Evolutionary conservation across 345 rosid species (phyloP).

Genomic region (Eucalyptus urophylla): DNA sequence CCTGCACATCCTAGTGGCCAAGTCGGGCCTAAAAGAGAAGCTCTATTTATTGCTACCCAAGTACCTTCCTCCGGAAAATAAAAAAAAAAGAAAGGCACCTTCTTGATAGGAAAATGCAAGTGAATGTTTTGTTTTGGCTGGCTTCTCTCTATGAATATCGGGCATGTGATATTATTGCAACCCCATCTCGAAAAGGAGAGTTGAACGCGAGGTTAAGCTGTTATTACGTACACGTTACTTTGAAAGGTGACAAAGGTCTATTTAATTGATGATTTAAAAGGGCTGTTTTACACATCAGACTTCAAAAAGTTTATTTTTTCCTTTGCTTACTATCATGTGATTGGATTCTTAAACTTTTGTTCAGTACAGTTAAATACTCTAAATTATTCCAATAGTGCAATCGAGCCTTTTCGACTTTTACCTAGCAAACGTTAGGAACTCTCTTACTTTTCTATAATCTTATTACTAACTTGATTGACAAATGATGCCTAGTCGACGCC

Average conservation of each 20-base stretch:
- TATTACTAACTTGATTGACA: background rate
- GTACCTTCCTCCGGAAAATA: background rate
- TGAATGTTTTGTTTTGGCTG: background rate
- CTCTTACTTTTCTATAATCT: background rate
- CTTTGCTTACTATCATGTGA: background rate
- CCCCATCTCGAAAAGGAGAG: background rate
- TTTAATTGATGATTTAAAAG: background rate
- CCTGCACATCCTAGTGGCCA: background rate
- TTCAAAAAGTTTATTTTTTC: background rate
- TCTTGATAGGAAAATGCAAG: background rate
- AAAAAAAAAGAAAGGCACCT: background rate
- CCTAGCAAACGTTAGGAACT: background rate
- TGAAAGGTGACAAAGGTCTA: background rate
- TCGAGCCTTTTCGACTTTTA: background rate
- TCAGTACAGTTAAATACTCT: background rate
- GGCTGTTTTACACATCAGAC: background rate
- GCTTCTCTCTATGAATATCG: background rate
- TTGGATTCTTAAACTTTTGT: background rate
- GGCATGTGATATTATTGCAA: background rate
- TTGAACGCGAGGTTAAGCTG: background rate
- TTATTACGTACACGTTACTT: background rate
- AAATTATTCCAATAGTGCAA: background rate
- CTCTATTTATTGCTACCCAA: background rate
- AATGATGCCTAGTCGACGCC: background rate
- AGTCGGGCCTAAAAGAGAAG: background rate